Evolutionary conservation across 192 early-diverging fungal genomes (phyloP), one percentile per base, ranked within the genome.

Genomic region (Podila clonocystis): DNA sequence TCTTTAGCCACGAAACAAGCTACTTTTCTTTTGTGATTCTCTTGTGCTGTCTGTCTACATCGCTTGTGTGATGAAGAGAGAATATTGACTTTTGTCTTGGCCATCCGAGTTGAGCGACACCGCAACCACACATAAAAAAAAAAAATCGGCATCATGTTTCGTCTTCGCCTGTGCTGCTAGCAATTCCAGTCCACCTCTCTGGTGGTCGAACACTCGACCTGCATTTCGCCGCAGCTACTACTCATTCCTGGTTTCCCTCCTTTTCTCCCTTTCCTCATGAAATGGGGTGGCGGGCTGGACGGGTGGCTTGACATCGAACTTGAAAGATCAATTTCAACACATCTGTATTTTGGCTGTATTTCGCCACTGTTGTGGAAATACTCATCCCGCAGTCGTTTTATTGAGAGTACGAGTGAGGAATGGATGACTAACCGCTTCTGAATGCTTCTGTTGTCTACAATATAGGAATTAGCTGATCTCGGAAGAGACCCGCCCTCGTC

Each of bases 401-500:
- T 55, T 33, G 65, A 19, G 41, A 60, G 29, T 55, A 2, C 22
- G 50, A n/a, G 12, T 48, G 38, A 58, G 17, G 33, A 62, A 48
- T 28, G 30, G 36, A 67, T 38, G 33, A 60, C 48, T n/a, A 50
- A 52, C 62, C 36, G 36, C 9, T 30, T 38, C 19, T 57, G 38
- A 22, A 38, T 59, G 17, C 61, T 33, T 63, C 13, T 77, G 49
- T 68, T 63, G 50, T 70, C 68, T 11, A 17, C 9, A 62, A 62
- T 84, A 95, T 84, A 95, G 93, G 94, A 99, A 89, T 87, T 98
- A 85, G 90, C 89, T 87, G 98, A 99, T 87, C 92, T 99, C 85
- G 94, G 92, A 74, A 91, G 94, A 82, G 97, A 99, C 90, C 98
- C 98, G 63, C 98, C 98, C 74, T 95, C 96, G 15, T 96, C 96